Conservation (phyloP, 2,329 filamentous ascomycete species). For the Fusarium sp. region DNA sequence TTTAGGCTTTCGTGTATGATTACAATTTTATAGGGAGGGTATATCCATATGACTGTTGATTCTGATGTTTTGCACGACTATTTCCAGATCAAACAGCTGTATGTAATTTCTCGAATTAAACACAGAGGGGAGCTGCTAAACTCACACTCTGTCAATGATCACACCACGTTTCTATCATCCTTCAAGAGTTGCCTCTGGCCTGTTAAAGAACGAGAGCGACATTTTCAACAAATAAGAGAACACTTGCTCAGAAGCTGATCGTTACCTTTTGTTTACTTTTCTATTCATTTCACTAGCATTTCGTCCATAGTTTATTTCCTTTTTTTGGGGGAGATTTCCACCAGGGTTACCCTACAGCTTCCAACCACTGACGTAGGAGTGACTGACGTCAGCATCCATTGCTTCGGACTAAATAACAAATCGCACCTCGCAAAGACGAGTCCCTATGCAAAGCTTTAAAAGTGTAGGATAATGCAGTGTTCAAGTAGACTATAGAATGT, state of each 20-base stretch:
- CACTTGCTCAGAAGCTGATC: background rate
- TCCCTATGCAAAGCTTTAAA: background rate
- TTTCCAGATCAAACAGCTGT: background rate
- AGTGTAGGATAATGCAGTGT: background rate
- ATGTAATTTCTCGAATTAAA: background rate
- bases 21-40: background rate
- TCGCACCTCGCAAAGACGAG: background rate
- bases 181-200: background rate
- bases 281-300: background rate
- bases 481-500: background rate
- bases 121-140: background rate
- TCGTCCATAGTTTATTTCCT: background rate
- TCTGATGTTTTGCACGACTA: constrained; percentile 2
- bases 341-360: background rate
- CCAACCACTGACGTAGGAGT: constrained; percentile 27
- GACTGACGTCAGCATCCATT: constrained; percentile 31
- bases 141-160: background rate
- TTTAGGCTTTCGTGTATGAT: constrained; percentile 17
- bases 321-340: background rate
- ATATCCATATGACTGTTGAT: background rate
- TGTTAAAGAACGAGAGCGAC: background rate
- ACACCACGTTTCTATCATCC: background rate
- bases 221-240: background rate
- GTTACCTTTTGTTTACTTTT: background rate
- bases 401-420: background rate